Evolutionary conservation across 176 grass and related monocot genomes (phyloP).

Genomic region (Tuctoria greenei): DNA sequence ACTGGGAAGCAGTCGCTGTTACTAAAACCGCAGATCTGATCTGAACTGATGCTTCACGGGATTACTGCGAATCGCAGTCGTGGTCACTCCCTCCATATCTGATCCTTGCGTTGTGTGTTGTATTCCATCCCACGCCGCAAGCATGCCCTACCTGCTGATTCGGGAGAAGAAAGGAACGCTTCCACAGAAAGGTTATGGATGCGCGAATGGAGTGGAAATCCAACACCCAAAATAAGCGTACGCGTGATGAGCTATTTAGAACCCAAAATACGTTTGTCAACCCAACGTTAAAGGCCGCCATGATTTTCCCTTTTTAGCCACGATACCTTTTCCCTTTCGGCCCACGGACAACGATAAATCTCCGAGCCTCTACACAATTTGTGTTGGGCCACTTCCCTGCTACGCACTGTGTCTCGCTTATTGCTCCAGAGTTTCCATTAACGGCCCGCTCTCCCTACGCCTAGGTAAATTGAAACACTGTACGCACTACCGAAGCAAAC

Average conservation of each 20-base stretch:
- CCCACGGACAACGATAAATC: neutral
- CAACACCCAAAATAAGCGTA: neutral
- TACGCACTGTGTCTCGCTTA: neutral
- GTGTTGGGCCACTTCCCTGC: neutral
- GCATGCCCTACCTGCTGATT: conserved; percentile 5
- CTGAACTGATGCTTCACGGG: neutral
- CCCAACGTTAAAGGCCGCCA: neutral
- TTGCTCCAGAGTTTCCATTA: neutral
- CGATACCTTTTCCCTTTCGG: too few relatives aligned
- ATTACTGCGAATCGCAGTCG: conserved; percentile 7
- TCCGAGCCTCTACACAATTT: too few relatives aligned
- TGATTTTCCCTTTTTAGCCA: neutral
- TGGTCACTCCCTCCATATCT: neutral
- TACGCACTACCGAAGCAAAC: neutral
- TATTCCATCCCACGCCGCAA: neutral
- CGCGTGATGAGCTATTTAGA: neutral
- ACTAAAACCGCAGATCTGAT: neutral
- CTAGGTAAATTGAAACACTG: neutral
- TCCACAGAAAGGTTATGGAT: conserved; percentile 21
- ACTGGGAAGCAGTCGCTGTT: neutral
- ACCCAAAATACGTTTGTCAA: conserved; percentile 25
- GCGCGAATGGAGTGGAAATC: conserved; percentile 20
- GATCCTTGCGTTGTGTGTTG: neutral
- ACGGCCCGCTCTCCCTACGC: neutral
- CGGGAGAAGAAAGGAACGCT: conserved; percentile 11